phyloP scores from a whole-genome alignment of 371 early-diverging fungal species.

The Haplosporangium sp. region DNA sequence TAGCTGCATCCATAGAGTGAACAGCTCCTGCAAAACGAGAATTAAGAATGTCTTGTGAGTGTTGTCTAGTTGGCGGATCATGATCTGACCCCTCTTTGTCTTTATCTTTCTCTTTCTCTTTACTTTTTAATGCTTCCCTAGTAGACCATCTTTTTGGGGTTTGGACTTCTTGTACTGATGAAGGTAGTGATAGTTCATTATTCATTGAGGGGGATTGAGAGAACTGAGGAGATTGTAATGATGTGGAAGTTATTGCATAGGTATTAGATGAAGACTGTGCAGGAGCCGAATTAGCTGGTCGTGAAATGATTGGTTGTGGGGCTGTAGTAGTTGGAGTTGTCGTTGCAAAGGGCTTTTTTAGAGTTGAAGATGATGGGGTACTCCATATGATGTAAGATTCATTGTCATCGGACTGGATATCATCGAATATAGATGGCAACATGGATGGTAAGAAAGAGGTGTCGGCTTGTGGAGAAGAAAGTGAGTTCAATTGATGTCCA shows the following conservation, averaged over 20 bases:
- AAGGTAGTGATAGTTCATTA: background rate
- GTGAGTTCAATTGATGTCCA: constrained; percentile 13
- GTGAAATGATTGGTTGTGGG: background rate
- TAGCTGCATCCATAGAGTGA: constrained; percentile 1
- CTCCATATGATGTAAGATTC: constrained; percentile 68
- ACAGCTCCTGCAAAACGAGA: constrained; percentile 5
- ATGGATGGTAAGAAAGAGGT: background rate
- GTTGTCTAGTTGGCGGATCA: constrained; percentile 1
- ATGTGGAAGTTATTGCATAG: background rate
- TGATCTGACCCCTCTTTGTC: background rate
- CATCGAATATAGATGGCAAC: constrained; percentile 60
- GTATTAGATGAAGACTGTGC: background rate
- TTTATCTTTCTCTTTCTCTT: constrained; percentile 5
- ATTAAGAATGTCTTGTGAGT: constrained; percentile 1
- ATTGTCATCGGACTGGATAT: constrained; percentile 62
- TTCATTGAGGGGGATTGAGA: background rate
- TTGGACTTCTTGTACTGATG: constrained; percentile 8
- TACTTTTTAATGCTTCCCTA: constrained; percentile 11
- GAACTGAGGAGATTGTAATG: background rate
- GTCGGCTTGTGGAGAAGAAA: background rate
- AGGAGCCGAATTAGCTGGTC: background rate
- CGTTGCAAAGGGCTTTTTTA: background rate
- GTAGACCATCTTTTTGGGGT: constrained; percentile 18
- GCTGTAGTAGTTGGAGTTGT: background rate
- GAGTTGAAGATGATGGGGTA: background rate